A percentile compares a stretch with the other conserved stretches of the same genome.
phyloP scores from a whole-genome alignment of 306 rosid species.

The Lagenaria siceraria region DNA sequence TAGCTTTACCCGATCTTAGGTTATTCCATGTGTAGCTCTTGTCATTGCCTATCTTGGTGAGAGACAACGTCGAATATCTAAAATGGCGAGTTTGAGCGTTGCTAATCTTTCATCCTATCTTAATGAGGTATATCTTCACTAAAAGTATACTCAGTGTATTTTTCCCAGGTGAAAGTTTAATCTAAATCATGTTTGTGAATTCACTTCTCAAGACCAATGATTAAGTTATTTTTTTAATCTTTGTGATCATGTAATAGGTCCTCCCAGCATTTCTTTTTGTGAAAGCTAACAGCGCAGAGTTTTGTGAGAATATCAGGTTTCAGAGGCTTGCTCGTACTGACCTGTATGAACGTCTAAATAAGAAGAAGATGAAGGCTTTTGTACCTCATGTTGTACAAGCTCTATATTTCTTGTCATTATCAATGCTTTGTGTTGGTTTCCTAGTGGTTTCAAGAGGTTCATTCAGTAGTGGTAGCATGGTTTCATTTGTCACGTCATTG shows the following conservation, averaged over 20 bases:
- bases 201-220: neutral
- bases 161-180: neutral
- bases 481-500: constrained; percentile 63
- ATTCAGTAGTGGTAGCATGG: constrained; percentile 34
- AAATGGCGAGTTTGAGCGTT: constrained; percentile 41
- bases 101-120: constrained; percentile 79
- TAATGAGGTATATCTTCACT: constrained; percentile 49
- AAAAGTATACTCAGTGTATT: neutral
- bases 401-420: constrained; percentile 48
- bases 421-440: constrained; percentile 39
- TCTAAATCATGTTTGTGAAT: neutral
- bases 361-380: constrained; percentile 77
- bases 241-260: constrained; percentile 27
- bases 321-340: constrained; percentile 52
- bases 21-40: constrained; percentile 65
- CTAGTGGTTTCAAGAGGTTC: constrained; percentile 52
- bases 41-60: constrained; percentile 52
- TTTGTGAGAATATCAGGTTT: constrained; percentile 58
- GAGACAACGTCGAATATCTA: constrained; percentile 57
- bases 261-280: constrained; percentile 79
- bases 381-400: constrained; percentile 70
- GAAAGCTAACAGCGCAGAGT: constrained; percentile 71
- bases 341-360: constrained; percentile 39
- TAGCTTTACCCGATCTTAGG: constrained; percentile 26
- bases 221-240: neutral